phyloP scores from a whole-genome alignment of 2,329 filamentous ascomycete genomes.

The Neurospora crassa region DNA sequence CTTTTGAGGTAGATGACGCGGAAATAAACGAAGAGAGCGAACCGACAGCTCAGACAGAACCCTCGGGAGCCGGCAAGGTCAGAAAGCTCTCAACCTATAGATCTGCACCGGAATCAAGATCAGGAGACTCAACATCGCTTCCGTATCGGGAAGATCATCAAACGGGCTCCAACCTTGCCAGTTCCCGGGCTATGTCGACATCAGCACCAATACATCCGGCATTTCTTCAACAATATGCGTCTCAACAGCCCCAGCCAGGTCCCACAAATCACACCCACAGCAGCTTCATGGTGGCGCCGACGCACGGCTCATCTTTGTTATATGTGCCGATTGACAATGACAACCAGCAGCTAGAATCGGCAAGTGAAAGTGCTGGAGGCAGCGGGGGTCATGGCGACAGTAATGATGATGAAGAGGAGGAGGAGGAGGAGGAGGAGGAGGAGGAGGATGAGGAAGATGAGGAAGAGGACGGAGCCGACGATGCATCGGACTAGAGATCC shows the following conservation, averaged over 20 bases:
- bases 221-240: neutral
- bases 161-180: neutral
- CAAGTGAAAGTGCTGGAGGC: neutral
- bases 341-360: neutral
- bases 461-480: neutral
- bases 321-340: neutral
- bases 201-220: neutral
- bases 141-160: neutral
- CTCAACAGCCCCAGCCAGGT: neutral
- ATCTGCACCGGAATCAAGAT: neutral
- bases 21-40: neutral
- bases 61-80: neutral
- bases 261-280: neutral
- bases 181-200: neutral
- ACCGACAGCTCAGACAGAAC: neutral
- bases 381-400: neutral
- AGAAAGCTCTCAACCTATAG: neutral
- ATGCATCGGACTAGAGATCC: neutral
- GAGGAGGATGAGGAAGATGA: neutral
- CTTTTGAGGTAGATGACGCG: neutral
- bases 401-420: neutral
- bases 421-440: neutral
- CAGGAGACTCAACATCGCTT: neutral
- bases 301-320: neutral
- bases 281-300: neutral